Evolutionary conservation across 805 yeast genomes (phyloP).

Genomic region (Candida nonsorbophila): DNA sequence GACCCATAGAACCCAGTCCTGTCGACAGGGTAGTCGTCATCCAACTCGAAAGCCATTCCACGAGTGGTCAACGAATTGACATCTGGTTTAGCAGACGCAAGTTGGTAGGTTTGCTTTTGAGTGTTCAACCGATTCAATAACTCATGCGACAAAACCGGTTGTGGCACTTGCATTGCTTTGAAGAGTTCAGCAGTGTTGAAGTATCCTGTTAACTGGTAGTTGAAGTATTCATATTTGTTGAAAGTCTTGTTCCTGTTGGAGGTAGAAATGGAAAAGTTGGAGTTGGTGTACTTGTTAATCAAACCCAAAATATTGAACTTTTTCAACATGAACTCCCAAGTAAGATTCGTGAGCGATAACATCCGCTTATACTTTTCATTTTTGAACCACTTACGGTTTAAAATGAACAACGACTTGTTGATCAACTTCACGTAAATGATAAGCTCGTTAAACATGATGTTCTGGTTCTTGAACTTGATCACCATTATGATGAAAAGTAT

Average conservation of each 20-base stretch:
- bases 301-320: constrained; percentile 25
- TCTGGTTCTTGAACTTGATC: constrained; percentile 44
- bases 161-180: constrained; percentile 39
- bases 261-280: constrained; percentile 12
- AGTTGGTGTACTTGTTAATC: constrained; percentile 18
- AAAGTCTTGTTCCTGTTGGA: constrained; percentile 12
- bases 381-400: constrained; percentile 41
- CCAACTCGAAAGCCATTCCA: too few species aligned
- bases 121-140: constrained; percentile 7
- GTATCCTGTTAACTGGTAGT: constrained; percentile 34
- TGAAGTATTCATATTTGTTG: constrained; percentile 26
- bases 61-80: too few species aligned
- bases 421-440: constrained; percentile 33
- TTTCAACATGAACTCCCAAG: constrained; percentile 40
- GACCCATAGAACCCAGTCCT: too few species aligned
- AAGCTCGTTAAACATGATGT: constrained; percentile 32
- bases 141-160: constrained; percentile 19
- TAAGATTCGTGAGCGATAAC: constrained; percentile 36
- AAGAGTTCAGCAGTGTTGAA: constrained; percentile 37
- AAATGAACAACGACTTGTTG: constrained; percentile 36
- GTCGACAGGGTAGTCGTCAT: too few species aligned
- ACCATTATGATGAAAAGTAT: constrained; percentile 47
- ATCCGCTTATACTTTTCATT: constrained; percentile 42
- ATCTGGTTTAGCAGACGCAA: too few species aligned
- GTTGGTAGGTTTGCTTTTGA: constrained; percentile 5